These are phyloP conservation scores for Pseudomassariella vexata DNA, from an alignment of 2,329 filamentous ascomycete species.

Conservation along the genomic window DNA sequence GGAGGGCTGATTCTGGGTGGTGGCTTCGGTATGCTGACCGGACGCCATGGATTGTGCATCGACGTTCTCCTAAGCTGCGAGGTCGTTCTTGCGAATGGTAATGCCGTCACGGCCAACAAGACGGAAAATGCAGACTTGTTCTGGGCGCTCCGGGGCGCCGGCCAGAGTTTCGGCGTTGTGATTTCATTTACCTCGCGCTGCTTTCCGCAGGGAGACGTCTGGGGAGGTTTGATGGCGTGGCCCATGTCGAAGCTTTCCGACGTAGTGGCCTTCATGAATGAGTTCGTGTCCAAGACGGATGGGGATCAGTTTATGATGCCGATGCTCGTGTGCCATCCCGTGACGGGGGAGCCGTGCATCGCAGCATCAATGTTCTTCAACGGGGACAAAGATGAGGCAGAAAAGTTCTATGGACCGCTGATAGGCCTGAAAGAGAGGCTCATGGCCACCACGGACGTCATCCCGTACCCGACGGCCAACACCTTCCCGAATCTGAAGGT, in stretches of 20 bases:
- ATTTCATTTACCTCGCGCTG: conserved; percentile 29
- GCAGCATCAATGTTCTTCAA: conserved; percentile 6
- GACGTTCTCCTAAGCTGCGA: conserved; percentile 33
- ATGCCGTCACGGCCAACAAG: conserved; percentile 31
- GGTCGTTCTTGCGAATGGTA: conserved; percentile 32
- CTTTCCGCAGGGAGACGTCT: conserved; percentile 25
- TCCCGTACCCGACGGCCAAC: conserved; percentile 17
- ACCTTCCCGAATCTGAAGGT: conserved; percentile 34
- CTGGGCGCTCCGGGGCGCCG: conserved; percentile 35
- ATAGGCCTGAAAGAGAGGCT: conserved; percentile 2
- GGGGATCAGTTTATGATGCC: conserved; percentile 10
- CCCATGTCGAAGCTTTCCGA: conserved; percentile 17
- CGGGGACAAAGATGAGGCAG: conserved; percentile 3
- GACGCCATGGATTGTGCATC: conserved; percentile 43
- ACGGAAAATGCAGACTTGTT: conserved; percentile 36
- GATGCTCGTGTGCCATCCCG: conserved; percentile 20
- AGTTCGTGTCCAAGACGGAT: conserved; percentile 18
- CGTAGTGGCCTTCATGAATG: conserved; percentile 24
- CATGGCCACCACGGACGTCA: conserved; percentile 3
- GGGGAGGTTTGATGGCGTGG: conserved; percentile 20
- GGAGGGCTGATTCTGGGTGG: conserved; percentile 53
- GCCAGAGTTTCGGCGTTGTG: conserved; percentile 36
- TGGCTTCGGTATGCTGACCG: conserved; percentile 52
- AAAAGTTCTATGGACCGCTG: conserved; percentile 4
- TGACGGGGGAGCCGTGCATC: conserved; percentile 10